Conservation (phyloP, 208 protist species). For the Acanthamoeba polyphaga region DNA sequence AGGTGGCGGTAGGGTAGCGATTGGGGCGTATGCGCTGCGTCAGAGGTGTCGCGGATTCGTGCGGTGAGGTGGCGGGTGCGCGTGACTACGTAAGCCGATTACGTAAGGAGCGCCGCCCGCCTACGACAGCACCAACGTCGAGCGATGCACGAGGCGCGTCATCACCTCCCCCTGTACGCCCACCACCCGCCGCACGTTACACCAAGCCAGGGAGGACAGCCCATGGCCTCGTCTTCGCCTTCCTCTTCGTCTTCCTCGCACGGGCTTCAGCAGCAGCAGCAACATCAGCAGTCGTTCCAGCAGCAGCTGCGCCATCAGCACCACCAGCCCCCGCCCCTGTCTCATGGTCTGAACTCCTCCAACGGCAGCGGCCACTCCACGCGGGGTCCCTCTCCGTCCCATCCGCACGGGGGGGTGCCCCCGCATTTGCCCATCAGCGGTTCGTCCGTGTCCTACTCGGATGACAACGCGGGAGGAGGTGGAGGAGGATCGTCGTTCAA, state of each 20-base stretch:
- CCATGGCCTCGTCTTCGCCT: neutral
- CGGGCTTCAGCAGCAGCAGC: neutral
- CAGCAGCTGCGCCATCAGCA: neutral
- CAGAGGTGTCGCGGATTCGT: too few species aligned
- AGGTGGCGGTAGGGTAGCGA: too few species aligned
- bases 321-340: neutral
- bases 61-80: neutral
- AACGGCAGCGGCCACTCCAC: neutral
- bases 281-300: neutral
- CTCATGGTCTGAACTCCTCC: neutral
- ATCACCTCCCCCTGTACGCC: neutral
- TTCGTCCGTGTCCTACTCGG: conserved; percentile 25
- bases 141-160: conserved; percentile 3
- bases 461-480: neutral
- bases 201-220: too few species aligned
- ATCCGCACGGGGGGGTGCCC: neutral
- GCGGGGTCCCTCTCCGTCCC: neutral
- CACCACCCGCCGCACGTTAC: neutral
- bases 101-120: neutral
- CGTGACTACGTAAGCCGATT: neutral
- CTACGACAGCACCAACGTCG: neutral
- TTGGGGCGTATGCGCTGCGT: too few species aligned
- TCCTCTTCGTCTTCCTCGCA: neutral
- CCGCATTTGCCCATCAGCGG: conserved; percentile 36
- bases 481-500: neutral